Conservation (phyloP, 139 green algal species). For the Chlamydomonas schloesseri region DNA sequence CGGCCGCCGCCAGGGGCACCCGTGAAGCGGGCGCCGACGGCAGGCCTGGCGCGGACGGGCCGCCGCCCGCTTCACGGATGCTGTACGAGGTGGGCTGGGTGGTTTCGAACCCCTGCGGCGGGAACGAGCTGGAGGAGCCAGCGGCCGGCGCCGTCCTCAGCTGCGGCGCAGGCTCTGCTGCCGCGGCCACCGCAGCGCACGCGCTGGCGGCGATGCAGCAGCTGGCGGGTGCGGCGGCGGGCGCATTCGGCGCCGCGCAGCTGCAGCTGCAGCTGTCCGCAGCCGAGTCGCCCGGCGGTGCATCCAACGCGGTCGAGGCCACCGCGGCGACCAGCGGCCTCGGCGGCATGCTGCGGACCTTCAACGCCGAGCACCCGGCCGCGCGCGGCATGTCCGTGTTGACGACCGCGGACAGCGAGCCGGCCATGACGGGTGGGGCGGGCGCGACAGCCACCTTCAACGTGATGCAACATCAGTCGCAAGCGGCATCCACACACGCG, state of each 20-base stretch:
- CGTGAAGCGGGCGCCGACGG: neutral
- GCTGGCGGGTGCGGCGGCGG: neutral
- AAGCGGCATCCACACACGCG: neutral
- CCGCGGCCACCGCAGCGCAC: neutral
- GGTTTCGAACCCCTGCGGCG: neutral
- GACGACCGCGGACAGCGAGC: too few relatives aligned
- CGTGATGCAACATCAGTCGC: neutral
- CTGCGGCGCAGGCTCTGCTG: too few relatives aligned
- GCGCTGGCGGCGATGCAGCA: conserved; percentile 36
- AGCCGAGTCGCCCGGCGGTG: conserved; percentile 4
- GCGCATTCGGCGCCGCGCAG: neutral
- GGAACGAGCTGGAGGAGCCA: neutral
- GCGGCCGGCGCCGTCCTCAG: too few relatives aligned
- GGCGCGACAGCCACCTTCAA: conserved; percentile 3
- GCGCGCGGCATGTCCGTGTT: conserved; percentile 1
- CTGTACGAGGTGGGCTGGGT: conserved; percentile 57
- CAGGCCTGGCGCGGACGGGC: too few relatives aligned
- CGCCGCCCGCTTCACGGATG: neutral
- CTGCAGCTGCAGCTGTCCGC: neutral
- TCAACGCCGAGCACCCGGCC: conserved; percentile 55
- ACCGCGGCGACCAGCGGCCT: neutral
- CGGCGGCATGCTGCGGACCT: conserved; percentile 60
- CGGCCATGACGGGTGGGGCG: neutral
- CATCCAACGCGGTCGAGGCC: neutral
- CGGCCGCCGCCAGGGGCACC: neutral